Percentiles rank a stretch among this genome's conserved stretches.
phyloP scores from a whole-genome alignment of 1,284 basidiomycete species.

The Trametes sp. region DNA sequence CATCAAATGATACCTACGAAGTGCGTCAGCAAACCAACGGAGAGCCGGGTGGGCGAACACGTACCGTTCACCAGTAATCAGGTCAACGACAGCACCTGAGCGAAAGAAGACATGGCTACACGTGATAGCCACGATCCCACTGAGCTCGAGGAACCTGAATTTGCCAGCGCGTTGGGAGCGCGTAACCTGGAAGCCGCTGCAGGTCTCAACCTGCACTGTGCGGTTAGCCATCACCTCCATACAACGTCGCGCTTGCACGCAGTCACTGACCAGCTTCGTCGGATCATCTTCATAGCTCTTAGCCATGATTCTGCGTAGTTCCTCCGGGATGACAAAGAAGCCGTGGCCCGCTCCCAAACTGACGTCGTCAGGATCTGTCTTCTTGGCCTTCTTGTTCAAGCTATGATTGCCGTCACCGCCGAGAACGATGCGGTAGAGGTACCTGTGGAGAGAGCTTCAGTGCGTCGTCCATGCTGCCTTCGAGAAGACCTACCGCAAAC shows the following conservation, averaged over 20 bases:
- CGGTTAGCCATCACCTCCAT: no score
- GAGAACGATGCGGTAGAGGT: slow-evolving; percentile 4
- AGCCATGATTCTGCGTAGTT: background rate
- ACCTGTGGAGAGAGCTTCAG: background rate
- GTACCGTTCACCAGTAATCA: background rate
- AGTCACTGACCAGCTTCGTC: background rate
- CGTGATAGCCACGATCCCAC: background rate
- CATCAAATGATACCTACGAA: background rate
- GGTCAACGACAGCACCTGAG: background rate
- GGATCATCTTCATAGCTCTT: background rate
- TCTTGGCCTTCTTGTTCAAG: slow-evolving; percentile 3
- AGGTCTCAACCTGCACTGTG: background rate
- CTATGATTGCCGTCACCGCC: slow-evolving; percentile 4
- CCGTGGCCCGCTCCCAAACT: background rate
- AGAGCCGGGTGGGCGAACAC: background rate
- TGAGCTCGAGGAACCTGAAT: slow-evolving; percentile 1
- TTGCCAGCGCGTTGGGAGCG: slow-evolving; percentile 1
- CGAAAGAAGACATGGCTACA: slow-evolving; percentile 1
- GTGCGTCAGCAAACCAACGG: background rate
- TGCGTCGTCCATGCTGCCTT: background rate
- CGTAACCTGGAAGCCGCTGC: slow-evolving; percentile 3
- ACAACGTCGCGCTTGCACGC: no score
- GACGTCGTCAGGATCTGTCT: background rate
- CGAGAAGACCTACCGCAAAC: background rate
- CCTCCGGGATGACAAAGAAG: background rate